Conservation (phyloP, 768 basidiomycete genomes). For the Serendipita indica region DNA sequence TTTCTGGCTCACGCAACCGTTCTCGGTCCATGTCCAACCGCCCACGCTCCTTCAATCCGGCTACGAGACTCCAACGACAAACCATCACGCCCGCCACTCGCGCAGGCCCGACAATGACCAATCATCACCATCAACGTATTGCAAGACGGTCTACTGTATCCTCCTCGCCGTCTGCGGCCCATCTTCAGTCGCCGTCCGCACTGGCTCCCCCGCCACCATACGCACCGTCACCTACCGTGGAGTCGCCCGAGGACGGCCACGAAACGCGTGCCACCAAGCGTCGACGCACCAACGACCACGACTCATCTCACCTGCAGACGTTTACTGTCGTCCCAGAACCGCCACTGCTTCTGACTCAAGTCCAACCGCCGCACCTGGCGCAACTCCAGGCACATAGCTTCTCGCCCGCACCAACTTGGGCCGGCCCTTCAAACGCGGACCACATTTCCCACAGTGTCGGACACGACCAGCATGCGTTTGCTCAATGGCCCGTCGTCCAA, state of each 20-base stretch:
- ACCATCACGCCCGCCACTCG: constrained; percentile 3
- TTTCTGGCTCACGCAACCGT: constrained; percentile 7
- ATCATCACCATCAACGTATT: background rate
- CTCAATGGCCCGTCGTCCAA: background rate
- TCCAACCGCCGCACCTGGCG: constrained; percentile 1
- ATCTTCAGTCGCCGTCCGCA: background rate
- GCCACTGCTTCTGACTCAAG: constrained; percentile 5
- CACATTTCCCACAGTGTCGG: background rate
- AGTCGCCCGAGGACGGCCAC: constrained; percentile 2
- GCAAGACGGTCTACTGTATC: constrained; percentile 4
- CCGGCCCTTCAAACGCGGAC: constrained; percentile 2
- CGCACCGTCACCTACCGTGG: background rate
- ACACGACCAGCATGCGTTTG: background rate
- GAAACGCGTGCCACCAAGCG: constrained; percentile 9
- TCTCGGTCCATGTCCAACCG: constrained; percentile 10
- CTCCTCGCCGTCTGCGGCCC: background rate
- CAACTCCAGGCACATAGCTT: background rate
- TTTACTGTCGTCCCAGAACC: background rate
- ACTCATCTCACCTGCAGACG: background rate
- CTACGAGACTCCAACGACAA: background rate
- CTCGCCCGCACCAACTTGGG: background rate
- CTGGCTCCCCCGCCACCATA: background rate
- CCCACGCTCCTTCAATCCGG: background rate
- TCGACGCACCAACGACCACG: constrained; percentile 1
- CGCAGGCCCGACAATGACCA: background rate